Conservation (phyloP, 768 basidiomycete genomes). For the Pleurotus giganteus region DNA sequence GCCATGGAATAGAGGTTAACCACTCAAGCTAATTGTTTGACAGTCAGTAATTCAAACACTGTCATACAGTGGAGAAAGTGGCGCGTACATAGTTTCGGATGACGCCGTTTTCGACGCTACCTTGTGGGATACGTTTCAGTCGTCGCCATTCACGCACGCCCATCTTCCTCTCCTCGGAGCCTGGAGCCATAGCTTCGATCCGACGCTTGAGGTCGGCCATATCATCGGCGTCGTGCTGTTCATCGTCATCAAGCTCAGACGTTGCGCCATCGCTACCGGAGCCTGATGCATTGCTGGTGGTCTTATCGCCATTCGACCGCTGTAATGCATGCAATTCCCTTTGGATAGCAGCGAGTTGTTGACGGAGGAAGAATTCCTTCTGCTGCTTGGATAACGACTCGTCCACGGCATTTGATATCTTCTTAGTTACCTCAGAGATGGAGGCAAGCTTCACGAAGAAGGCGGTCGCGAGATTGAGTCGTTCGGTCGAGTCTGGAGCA, state of each 20-base stretch:
- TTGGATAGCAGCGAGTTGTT: slow-evolving; percentile 79
- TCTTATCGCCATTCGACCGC: slow-evolving; percentile 24
- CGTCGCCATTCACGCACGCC: slow-evolving; percentile 82
- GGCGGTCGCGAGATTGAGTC: slow-evolving; percentile 64
- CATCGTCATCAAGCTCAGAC: slow-evolving; percentile 72
- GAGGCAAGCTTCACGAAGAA: slow-evolving; percentile 74
- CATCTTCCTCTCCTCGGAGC: slow-evolving; percentile 80
- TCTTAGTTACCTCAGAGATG: slow-evolving; percentile 78
- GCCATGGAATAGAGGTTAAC: slow-evolving; percentile 86
- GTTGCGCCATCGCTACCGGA: slow-evolving; percentile 25
- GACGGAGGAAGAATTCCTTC: slow-evolving; percentile 83
- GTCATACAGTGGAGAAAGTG: background rate
- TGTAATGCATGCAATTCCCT: slow-evolving; percentile 65
- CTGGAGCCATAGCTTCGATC: slow-evolving; percentile 71
- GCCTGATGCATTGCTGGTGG: background rate
- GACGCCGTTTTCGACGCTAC: slow-evolving; percentile 89
- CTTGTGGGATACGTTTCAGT: slow-evolving; percentile 83
- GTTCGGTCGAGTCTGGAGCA: slow-evolving; percentile 56
- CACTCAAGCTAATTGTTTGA: slow-evolving; percentile 71
- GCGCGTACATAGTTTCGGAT: slow-evolving; percentile 73
- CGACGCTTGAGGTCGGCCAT: slow-evolving; percentile 67
- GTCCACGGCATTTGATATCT: slow-evolving; percentile 77
- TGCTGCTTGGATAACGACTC: slow-evolving; percentile 87
- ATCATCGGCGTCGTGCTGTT: slow-evolving; percentile 80
- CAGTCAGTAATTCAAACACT: background rate